Evolutionary conservation across 139 green algal species (phyloP).

Genomic region (Micromonas pusilla): DNA sequence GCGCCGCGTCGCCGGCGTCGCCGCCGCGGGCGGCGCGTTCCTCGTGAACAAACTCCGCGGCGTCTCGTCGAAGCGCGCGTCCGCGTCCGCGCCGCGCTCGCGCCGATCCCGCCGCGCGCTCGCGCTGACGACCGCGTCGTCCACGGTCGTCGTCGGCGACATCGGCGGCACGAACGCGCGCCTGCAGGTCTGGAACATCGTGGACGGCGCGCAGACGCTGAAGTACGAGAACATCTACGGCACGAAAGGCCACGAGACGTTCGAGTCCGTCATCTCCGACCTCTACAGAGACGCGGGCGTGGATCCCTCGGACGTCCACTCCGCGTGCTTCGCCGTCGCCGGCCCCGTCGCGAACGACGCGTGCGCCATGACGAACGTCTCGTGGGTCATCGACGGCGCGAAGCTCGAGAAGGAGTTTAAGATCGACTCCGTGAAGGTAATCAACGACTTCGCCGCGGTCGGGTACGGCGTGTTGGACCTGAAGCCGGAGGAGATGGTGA

Average conservation of each 20-base stretch:
- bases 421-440: constrained; percentile 24
- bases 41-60: no score
- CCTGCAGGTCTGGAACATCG: constrained; percentile 62
- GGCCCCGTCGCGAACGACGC: constrained; percentile 67
- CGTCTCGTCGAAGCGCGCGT: no score
- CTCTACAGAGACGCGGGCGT: not conserved
- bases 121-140: not conserved
- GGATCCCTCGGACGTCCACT: not conserved
- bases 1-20: no score
- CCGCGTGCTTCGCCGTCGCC: constrained; percentile 63
- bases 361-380: constrained; percentile 84
- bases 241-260: constrained; percentile 47
- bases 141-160: constrained; percentile 62
- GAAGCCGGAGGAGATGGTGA: constrained; percentile 34
- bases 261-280: constrained; percentile 29
- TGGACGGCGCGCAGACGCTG: not conserved
- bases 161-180: constrained; percentile 90
- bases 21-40: no score
- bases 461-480: constrained; percentile 80
- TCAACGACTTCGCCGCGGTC: constrained; percentile 62
- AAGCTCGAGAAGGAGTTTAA: constrained; percentile 49
- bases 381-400: constrained; percentile 65
- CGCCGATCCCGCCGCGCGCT: not conserved
- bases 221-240: constrained; percentile 40
- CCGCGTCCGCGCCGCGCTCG: no score